Evolutionary conservation across 768 basidiomycete species (phyloP), one percentile per base, ranked within the genome.

Genomic region (Wakefieldia striispora): DNA sequence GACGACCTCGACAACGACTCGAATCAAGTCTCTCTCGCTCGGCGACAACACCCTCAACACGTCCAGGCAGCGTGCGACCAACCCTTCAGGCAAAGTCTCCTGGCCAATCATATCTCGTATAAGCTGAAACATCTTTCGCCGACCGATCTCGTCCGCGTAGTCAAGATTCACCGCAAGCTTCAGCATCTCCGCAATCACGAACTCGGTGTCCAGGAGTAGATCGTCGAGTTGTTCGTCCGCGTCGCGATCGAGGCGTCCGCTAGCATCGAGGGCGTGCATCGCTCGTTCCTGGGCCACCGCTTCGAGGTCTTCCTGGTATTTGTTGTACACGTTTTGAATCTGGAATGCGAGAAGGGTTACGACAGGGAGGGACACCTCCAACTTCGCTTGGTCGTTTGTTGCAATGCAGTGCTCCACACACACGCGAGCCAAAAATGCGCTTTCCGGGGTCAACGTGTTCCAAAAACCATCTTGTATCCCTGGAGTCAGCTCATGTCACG

Each of bases 101-200:
- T 86, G 80, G 1, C 80, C 79, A 14, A 95, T 75, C 90, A 97
- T 95, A 42, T 86, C 82, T 19, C 92, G 83, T 58, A 95, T 82
- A 27, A 95, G 82, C 43, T 81, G 76, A 60, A 88, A 89, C 86
- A 94, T 93, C 69, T 88, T 88, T 50, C 92, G 71, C 51, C 92
- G 71, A 4, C 95, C 95, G 51, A 88, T 89, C 67, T 97, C 93
- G 69, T 98, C 95, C 0, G 84, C 80, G 59, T 95, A 97, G 66
- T 97, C 95, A 23, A 93, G 73, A 52, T 86, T 80, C 3, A 87
- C 76, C 0, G 90, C 89, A 26, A 95, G 70, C 57, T 77, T 79
- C 20, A 97, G 77, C 66, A 97, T 76, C 66, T 97, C 91, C 0
- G 81, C 75, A n/a, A 95, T 75, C 7, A 92, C 70, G 49, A 88